Evolutionary conservation across 495 filamentous ascomycete genomes (phyloP), one percentile per base, ranked within the genome.

Genomic region (Talaromyces wortmannii): DNA sequence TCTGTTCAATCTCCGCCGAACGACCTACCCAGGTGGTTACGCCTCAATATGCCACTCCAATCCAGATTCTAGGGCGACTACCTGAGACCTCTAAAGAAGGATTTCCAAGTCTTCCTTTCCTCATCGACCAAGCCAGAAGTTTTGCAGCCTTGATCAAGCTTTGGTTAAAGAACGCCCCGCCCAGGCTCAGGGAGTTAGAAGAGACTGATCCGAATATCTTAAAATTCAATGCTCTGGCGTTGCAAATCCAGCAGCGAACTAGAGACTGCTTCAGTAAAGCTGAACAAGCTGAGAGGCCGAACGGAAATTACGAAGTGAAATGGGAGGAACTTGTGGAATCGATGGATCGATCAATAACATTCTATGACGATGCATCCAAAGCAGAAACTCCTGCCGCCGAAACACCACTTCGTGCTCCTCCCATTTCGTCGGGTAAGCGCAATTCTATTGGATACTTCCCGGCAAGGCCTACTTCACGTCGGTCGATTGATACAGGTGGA

Each of bases 51-150:
- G 89, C 87, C 32, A 97, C 94, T 1, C 94, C 94, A 7, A 83
- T 95, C 45, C 90, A 91, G 13, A 97, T 99, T 59, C 81, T 96
- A 18, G 84, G 86, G 31, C 84, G 95, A 2, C 69, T 97, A 44
- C 89, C 91, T 2, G 83, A 81, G 8, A 85, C 88, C 7, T 91
- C 89, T 17, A 82, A 89, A 46, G 95, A 99, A 73, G 94, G 94
- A 0, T 97, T 97, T 59, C 95, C 92, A 7, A 92, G 88, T 32
- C 81, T 99, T 29, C 94, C 94, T 0, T 97, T 96, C 65, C 80
- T 99, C 11, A 89, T 99, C 62, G 94, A 99, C 60, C 86, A 92
- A 55, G 83, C 91, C 5, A 83, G 90, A 50, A 90, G 87, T 66
- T 97, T 89, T 63, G 91, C 94, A 8, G 85, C 84, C n/a, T 71